Evolutionary conservation across 768 basidiomycete species (phyloP).

Genomic region (Daedaleopsis nitida): DNA sequence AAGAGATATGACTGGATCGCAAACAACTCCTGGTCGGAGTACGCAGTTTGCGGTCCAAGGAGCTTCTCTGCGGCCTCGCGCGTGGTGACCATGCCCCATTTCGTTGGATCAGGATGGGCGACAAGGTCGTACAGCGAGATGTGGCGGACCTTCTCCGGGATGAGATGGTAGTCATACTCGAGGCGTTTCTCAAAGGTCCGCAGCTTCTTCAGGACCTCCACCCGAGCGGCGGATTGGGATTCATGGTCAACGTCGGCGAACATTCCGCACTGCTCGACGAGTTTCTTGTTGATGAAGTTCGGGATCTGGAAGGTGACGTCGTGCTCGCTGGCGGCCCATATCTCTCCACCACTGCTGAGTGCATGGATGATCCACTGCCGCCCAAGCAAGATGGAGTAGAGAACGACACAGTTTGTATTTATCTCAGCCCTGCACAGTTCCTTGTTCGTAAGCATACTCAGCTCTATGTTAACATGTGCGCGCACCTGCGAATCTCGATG

Average conservation of each 20-base stretch:
- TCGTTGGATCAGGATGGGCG: conserved; percentile 44
- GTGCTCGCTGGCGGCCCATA: conserved; percentile 47
- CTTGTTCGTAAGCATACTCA: too few relatives aligned
- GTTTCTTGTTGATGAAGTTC: conserved; percentile 47
- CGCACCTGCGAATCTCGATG: conserved; percentile 34
- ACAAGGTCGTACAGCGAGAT: conserved; percentile 43
- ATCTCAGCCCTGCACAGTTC: conserved; percentile 1
- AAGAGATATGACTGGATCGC: conserved; percentile 69
- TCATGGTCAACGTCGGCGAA: conserved; percentile 26
- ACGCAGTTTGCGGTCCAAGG: conserved; percentile 22
- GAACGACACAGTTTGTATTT: conserved; percentile 19
- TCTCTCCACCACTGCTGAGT: conserved; percentile 44
- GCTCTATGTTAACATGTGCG: not conserved
- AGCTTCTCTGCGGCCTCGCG: conserved; percentile 48
- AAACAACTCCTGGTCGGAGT: conserved; percentile 40
- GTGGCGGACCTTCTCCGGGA: conserved; percentile 29
- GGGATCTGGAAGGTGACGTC: conserved; percentile 69
- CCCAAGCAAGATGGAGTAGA: conserved; percentile 1
- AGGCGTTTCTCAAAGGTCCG: conserved; percentile 52
- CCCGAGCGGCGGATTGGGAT: conserved; percentile 55
- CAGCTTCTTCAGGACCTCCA: conserved; percentile 62
- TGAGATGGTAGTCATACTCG: conserved; percentile 41
- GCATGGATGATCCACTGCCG: conserved; percentile 7
- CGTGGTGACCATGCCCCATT: conserved; percentile 60
- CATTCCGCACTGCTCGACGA: conserved; percentile 51